Base-by-base conservation (phyloP, 306 rosid genomes). In the Myrica gale region DNA sequence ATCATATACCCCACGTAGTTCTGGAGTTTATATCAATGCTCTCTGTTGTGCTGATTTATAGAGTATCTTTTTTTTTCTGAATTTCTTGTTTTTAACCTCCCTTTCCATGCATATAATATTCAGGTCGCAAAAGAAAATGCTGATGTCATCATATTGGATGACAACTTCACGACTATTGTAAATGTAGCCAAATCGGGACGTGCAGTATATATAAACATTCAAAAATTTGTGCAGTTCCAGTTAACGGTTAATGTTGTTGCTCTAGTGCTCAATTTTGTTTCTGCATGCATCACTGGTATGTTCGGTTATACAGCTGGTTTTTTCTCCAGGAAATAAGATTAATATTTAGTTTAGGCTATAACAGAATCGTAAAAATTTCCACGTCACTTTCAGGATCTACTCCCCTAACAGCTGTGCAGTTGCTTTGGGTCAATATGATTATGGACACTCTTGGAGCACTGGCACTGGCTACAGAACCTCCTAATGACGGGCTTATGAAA, bases 391-490 rank as follows among this genome's bases (percentile, higher is more conserved):
- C 87, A 95, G 99, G 99, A 68, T 89, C 97, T 81, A 93, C 97
- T 77, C 99, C 99, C 48, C 91, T 95, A 75, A 95, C 99, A 17
- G 97, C 96, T 46, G 99, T 95, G 63, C 99, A 95, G 77, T 68
- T 95, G 85, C 97, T 95, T 56, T 95, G 99, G 99, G 99, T 92
- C 39, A 95, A 95, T 89, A 86, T 95, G 93, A 95, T 95, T 70
- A 95, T 95, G 99, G 99, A 95, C 89, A 92, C 99, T 55, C 91
- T 95, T 56, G 99, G 99, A 56, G 99, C 99, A 42, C 78, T 95
- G 82, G 99, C 99, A 56, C 85, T 95, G 71, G 99, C 99, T 47
- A 95, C 99, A 26, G 99, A 95, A 79, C 97, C 99, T 82, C 99
- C 97, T 41, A 83, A 85, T 12, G 90, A 90, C n/a, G 95, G 75